A percentile compares a stretch with the other conserved stretches of the same genome.
These are phyloP conservation scores for Crassisporium funariophilum DNA, from an alignment of 768 basidiomycete species.

Conservation along the genomic window DNA sequence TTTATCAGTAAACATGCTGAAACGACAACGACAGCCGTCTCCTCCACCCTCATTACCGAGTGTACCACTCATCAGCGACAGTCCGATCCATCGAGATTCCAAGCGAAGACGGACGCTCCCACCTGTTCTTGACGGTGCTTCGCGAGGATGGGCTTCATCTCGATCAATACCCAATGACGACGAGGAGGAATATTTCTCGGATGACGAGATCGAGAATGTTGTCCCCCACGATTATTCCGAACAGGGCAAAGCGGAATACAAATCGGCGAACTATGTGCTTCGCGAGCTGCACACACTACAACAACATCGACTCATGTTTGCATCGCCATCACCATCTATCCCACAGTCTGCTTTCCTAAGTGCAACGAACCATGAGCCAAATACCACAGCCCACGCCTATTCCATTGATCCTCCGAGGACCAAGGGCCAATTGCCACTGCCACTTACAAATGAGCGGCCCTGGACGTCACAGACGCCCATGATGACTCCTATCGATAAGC, in stretches of 20 bases:
- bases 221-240: slow-evolving; percentile 5
- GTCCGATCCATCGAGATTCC: slow-evolving; percentile 27
- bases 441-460: neutral
- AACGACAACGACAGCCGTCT: slow-evolving; percentile 49
- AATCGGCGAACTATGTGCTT: slow-evolving; percentile 62
- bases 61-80: slow-evolving; percentile 29
- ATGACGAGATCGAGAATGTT: slow-evolving; percentile 26
- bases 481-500: neutral
- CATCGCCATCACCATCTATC: slow-evolving; percentile 21
- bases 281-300: slow-evolving; percentile 71
- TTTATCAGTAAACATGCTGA: slow-evolving; percentile 41
- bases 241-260: slow-evolving; percentile 46
- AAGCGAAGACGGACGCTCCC: slow-evolving; percentile 60
- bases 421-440: neutral
- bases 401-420: slow-evolving; percentile 7
- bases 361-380: no score
- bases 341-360: slow-evolving; percentile 1
- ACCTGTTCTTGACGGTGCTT: slow-evolving; percentile 54
- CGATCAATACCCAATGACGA: slow-evolving; percentile 35
- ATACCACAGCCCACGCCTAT: neutral
- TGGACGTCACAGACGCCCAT: neutral
- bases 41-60: slow-evolving; percentile 35
- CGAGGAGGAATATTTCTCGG: slow-evolving; percentile 28
- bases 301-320: slow-evolving; percentile 60
- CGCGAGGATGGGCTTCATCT: slow-evolving; percentile 45